phyloP scores from a whole-genome alignment of 768 basidiomycete genomes.

The Suillus luteus region DNA sequence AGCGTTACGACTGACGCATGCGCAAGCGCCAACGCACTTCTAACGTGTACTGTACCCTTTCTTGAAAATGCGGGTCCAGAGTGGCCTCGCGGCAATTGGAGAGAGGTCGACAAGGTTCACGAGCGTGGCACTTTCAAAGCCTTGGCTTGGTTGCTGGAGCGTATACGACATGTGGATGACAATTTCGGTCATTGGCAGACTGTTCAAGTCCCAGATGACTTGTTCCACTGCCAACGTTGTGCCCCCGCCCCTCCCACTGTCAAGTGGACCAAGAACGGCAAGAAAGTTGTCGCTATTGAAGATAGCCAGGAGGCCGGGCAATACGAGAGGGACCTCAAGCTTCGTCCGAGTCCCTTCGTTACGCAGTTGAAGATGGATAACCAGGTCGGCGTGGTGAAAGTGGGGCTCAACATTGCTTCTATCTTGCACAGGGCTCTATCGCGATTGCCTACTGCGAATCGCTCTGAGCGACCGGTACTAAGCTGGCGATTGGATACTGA shows the following conservation, averaged over 20 bases:
- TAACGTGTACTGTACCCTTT: conserved; percentile 77
- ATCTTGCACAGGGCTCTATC: conserved; percentile 85
- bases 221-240: conserved; percentile 72
- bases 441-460: conserved; percentile 64
- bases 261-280: conserved; percentile 67
- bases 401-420: conserved; percentile 87
- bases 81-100: conserved; percentile 78
- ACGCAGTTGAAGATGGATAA: conserved; percentile 75
- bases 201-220: conserved; percentile 45
- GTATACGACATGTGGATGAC: conserved; percentile 74
- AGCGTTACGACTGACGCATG: conserved; percentile 63
- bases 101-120: conserved; percentile 83
- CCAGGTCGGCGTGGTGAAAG: conserved; percentile 68
- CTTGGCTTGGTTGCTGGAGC: conserved; percentile 85
- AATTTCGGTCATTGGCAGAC: conserved; percentile 69
- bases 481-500: conserved; percentile 86
- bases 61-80: conserved; percentile 68
- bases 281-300: conserved; percentile 69
- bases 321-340: conserved; percentile 87
- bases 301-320: conserved; percentile 85
- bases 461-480: conserved; percentile 47
- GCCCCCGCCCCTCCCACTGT: conserved; percentile 78
- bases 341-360: conserved; percentile 82
- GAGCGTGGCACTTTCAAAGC: conserved; percentile 80
- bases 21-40: conserved; percentile 70